A percentile compares a stretch with the other conserved stretches of the same genome.
phyloP scores from a whole-genome alignment of 495 filamentous ascomycete genomes.

The Platismatia glauca region DNA sequence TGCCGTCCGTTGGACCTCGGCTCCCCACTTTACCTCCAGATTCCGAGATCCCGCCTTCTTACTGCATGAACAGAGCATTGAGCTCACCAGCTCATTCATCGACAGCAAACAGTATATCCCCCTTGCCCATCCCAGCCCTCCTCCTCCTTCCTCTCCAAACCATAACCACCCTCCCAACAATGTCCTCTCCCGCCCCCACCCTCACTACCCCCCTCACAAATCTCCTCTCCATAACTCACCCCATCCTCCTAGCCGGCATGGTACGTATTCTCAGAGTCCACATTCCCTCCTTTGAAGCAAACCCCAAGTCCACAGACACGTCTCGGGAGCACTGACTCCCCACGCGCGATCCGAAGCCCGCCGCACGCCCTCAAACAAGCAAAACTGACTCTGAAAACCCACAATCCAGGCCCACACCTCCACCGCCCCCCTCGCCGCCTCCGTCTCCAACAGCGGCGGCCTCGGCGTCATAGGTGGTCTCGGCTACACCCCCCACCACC shows the following conservation, averaged over 20 bases:
- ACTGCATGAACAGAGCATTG: neutral
- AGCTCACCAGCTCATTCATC: neutral
- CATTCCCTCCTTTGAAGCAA: too few relatives aligned
- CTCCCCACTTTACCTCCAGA: neutral
- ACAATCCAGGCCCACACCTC: constrained; percentile 77
- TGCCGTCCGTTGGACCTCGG: neutral
- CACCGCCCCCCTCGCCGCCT: constrained; percentile 67
- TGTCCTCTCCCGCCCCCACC: constrained; percentile 52
- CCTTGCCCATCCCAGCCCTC: neutral
- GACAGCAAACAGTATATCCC: neutral
- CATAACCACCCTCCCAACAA: constrained; percentile 32
- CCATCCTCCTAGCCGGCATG: constrained; percentile 83
- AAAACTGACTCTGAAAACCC: too few relatives aligned
- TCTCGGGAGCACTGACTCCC: too few relatives aligned
- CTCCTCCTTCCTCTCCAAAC: neutral
- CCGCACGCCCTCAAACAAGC: too few relatives aligned
- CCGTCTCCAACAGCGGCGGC: constrained; percentile 81
- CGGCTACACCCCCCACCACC: constrained; percentile 71
- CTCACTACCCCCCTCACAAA: constrained; percentile 68
- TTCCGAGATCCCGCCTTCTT: neutral
- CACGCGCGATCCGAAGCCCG: too few relatives aligned
- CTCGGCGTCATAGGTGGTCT: constrained; percentile 79
- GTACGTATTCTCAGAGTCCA: too few relatives aligned
- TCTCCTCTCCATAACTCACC: constrained; percentile 68
- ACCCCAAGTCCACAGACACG: too few relatives aligned